Evolutionary conservation across 2,329 filamentous ascomycete species (phyloP), one percentile per base, ranked within the genome.

Genomic region (Grosmannia penicillata): DNA sequence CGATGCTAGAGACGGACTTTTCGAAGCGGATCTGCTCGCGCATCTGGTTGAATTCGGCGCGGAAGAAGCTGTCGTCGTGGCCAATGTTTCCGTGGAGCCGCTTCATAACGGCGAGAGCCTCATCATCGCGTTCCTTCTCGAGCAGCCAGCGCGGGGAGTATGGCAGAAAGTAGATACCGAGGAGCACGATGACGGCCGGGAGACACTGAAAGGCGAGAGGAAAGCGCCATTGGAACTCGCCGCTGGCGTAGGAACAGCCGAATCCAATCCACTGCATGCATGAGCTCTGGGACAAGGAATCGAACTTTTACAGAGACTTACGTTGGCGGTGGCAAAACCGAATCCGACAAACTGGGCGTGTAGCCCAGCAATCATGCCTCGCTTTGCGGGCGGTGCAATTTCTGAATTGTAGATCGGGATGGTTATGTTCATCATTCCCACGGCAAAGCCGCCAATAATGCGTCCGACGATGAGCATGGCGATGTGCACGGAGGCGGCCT

Each of bases 181-280:
- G 13, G 6, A 64, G 48, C 14, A 56, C 51, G 1, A 63, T 47
- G 6, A 55, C 36, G 1, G 59, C 58, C 9, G 59, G 58, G 11
- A 63, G 48, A 11, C 50, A 50, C 44, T 66, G 62, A 11, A 64
- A 54, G 6, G 53, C 54, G 11, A 66, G 54, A 0, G 62, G 62
- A 31, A 65, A 59, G 3, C 62, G 56, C 61, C 60, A 65, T 15
- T 57, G 54, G 7, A 61, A 53, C 0, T 52, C 46, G 1, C 51
- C n/a, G 18, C 29, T 56, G 4, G 53, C 45, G n/a, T 52, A 52
- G n/a, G 47, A 54, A 15, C 53, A 53, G 2, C 55, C 60, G 37
- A 55, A 62, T 29, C 61, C 60, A 0, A 57, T 46, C 54, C 53
- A 57, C 33, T 36, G 17, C n/a, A 4, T 33, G 9, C 2, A 40